Base-by-base conservation (phyloP, 495 filamentous ascomycete genomes). In the Trichoderma gamsii region DNA sequence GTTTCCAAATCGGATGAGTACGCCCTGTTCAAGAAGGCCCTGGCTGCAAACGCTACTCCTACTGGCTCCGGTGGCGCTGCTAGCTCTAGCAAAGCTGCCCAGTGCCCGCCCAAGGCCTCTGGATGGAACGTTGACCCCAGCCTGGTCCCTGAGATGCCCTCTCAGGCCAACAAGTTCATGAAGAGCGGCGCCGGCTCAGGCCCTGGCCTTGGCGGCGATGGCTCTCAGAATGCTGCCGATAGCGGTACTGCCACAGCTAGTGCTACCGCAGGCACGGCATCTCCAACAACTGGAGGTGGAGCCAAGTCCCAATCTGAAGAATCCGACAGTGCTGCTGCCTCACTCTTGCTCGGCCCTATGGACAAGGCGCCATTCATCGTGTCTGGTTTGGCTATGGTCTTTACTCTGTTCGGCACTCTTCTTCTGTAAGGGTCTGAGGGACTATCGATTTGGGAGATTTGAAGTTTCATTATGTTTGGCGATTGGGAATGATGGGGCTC, bases 61-160 rank as follows among this genome's bases (percentile, higher is more conserved):
- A 74, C 75, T 21, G 94, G 90, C 66, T 81, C 92, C 72, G 94
- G 93, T 72, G 88, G 90, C 64, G 92, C 89, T 81, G 89, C 90
- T 75, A 75, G 82, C 65, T 88, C 82, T 63, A 89, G 90, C 46
- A 78, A 83, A 41, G 76, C 90, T 25, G 85, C 79, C 71, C 73
- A 80, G 12, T 98, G 95, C 82, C 95, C 94, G 0, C 76, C 79
- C 23, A 77, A 86, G 72, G 86, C 87, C 70, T 75, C 78, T 51
- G 21, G 25, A 12, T 97, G 93, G 92, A 83, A 93, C 51, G 90
- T 97, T 49, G 83, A 81, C 69, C 75, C 76, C 21, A 80, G 79
- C 67, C 73, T 79, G 32, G 88, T 98, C 13, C 94, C 94, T 3
- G 85, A 87, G 51, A 90, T 97, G 25, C 94, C 94, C 5, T 73